Evolutionary conservation across 306 rosid species (phyloP), one percentile per base, ranked within the genome.

Genomic region (Clitoria ternatea): DNA sequence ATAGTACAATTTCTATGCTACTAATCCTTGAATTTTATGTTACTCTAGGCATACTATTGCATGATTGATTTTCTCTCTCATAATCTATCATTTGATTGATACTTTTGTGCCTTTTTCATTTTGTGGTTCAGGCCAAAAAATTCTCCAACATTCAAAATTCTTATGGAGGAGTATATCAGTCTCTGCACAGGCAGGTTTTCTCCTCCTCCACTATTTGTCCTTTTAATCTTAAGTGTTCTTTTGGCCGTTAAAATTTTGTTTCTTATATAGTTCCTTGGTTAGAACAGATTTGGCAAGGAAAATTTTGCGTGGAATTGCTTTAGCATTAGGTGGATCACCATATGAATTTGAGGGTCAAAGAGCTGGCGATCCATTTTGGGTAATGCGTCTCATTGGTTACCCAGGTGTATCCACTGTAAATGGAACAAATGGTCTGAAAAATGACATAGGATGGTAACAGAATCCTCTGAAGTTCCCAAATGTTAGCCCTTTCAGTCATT

Each of bases 301-400:
- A 66, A 90, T 90, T 22, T 76, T 94, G 96, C 89, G 91, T 2
- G 98, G 97, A 72, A 89, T 94, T 30, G 96, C 95, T 64, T 77
- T 91, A 62, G 99, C 91, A 61, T 69, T 91, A 83, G 91, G 92
- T 9, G 97, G 96, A 69, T 84, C 96, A 5, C 88, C 95, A 5
- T 77, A 87, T 69, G 99, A 91, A 79, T 91, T 94, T 70, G 99
- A 94, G 81, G 99, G 95, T 39, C 79, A 83, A 5, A 89, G 92
- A 83, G 99, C 97, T 27, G 97, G 97, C 57, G 78, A 94, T 80
- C 85, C 99, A 43, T 94, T 94, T 75, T 94, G 97, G 97, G 92
- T 84, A 8, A 84, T 82, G 88, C 85, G 99, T 32, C 81, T 90
- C 30, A 78, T 89, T 13, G 99, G 97, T 76, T 91, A 94, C 74